Base-by-base conservation (phyloP, 768 basidiomycete genomes). In the Austroboletus eburneus region DNA sequence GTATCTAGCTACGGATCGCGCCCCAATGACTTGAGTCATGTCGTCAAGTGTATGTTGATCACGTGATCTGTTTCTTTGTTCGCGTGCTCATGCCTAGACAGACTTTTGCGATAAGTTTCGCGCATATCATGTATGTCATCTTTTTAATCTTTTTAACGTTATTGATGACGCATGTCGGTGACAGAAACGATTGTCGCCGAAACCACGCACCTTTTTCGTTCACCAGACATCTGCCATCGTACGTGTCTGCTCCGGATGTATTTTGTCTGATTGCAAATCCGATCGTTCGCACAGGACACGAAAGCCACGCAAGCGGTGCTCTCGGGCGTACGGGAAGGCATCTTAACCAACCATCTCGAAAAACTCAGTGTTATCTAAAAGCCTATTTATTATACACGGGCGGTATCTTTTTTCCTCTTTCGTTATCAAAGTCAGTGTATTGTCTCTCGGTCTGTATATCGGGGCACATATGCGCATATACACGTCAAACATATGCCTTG, bases 181-280 rank as follows among this genome's bases (percentile, higher is more conserved):
- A 35, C 50, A 85, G 80, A 78, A 73, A 58, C 74, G 75, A 20
- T 65, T 76, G 20, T 85, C 83, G 2, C 79, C 81, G 2, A 64
- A 72, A 27, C 66, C 72, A 22, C 72, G 85, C 5, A 70, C 78
- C 1, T 86, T 86, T 56, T 78, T 83, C 54, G 81, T 77, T 51
- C 78, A 87, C 55, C 79, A 83, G 56, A 86, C 84, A 0, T 83
- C 83, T 32, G 85, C 84, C 5, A 78, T 85, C 37, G 84, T 84
- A 57, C 42, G 81, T 75, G 7, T 13, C 1, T 24, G 2, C 9
- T 40, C 8, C 9, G 12, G 4, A 3, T n/a, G 9, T 14, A 14
- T 27, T 17, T 39, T 45, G 37, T 46, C 17, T 13, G 18, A 20
- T 3, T 5, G 16, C 33, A 34, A 13, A 7, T 29, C 29, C 13